These are phyloP conservation scores for Hapsidospora chrysogenum DNA, from an alignment of 495 filamentous ascomycete genomes.

Conservation along the genomic window DNA sequence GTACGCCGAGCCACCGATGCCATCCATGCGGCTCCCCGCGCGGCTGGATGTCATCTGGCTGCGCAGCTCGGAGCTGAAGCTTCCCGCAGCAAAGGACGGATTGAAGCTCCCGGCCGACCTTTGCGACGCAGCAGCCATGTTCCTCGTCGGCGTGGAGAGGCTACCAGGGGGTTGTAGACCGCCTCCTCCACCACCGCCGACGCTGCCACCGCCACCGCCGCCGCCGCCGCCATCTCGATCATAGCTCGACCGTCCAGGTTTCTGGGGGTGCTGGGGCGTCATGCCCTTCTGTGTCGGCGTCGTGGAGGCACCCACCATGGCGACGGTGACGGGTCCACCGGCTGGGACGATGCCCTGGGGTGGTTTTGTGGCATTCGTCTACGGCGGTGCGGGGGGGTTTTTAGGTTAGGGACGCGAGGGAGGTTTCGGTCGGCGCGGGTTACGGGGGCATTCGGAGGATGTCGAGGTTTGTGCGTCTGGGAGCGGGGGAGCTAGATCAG, in stretches of 20 bases:
- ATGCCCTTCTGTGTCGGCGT: conserved; percentile 56
- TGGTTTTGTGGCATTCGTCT: conserved; percentile 3
- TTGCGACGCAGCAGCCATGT: conserved; percentile 38
- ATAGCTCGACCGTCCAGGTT: conserved; percentile 20
- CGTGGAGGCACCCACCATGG: conserved; percentile 45
- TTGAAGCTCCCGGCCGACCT: conserved; percentile 44
- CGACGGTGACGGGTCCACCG: conserved; percentile 34
- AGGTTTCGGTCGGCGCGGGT: neutral
- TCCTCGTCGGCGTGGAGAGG: no score
- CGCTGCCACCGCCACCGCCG: no score
- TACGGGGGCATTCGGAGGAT: neutral
- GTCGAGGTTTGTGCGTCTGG: no score
- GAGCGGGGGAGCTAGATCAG: no score
- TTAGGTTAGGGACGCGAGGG: neutral
- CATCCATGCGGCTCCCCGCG: conserved; percentile 51
- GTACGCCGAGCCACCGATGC: conserved; percentile 23
- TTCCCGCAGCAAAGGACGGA: conserved; percentile 61
- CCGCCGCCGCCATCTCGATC: conserved; percentile 43
- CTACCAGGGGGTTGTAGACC: conserved; percentile 33
- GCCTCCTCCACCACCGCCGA: no score
- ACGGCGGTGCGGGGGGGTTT: neutral
- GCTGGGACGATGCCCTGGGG: conserved; percentile 10
- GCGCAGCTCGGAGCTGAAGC: conserved; percentile 82
- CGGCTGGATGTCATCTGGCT: conserved; percentile 51
- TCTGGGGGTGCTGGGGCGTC: conserved; percentile 33